phyloP scores from a whole-genome alignment of 495 filamentous ascomycete species.

The Lentithecium fluviatile region DNA sequence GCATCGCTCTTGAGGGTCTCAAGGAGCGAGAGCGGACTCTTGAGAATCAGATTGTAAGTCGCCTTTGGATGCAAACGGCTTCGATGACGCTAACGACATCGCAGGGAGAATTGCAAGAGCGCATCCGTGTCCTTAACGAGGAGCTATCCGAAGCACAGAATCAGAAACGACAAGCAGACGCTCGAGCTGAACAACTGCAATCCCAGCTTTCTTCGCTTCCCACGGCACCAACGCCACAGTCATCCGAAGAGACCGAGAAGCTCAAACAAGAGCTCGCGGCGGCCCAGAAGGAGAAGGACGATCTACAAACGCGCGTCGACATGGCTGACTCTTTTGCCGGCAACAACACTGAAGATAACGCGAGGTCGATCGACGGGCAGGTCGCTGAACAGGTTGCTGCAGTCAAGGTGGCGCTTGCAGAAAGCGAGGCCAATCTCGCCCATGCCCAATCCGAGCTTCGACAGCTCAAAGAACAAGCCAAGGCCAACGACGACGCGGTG shows the following conservation, averaged over 20 bases:
- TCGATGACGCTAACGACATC: background rate
- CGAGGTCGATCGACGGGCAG: constrained; percentile 41
- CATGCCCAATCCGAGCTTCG: constrained; percentile 35
- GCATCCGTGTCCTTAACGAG: constrained; percentile 28
- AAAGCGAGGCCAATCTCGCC: no score
- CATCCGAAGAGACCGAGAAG: constrained; percentile 41
- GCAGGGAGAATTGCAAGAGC: constrained; percentile 39
- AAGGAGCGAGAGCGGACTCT: constrained; percentile 44
- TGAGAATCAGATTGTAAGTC: constrained; percentile 45
- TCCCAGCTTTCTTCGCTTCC: constrained; percentile 7
- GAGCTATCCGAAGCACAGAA: constrained; percentile 17
- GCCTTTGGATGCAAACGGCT: background rate
- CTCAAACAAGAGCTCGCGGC: constrained; percentile 48
- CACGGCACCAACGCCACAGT: constrained; percentile 11
- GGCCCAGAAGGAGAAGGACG: constrained; percentile 47
- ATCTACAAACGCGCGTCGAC: constrained; percentile 40
- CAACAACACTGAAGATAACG: constrained; percentile 27
- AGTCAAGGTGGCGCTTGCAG: background rate
- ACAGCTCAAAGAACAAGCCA: constrained; percentile 47
- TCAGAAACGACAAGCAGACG: constrained; percentile 7
- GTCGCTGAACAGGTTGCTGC: constrained; percentile 41
- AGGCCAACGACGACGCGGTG: constrained; percentile 51
- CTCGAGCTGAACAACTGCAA: constrained; percentile 16
- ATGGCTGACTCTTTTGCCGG: constrained; percentile 29
- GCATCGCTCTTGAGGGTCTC: constrained; percentile 28